Percentiles rank a stretch among this genome's conserved stretches.
These are phyloP conservation scores for Stereocaulon alpinum DNA, from an alignment of 495 filamentous ascomycete species.

Conservation along the genomic window DNA sequence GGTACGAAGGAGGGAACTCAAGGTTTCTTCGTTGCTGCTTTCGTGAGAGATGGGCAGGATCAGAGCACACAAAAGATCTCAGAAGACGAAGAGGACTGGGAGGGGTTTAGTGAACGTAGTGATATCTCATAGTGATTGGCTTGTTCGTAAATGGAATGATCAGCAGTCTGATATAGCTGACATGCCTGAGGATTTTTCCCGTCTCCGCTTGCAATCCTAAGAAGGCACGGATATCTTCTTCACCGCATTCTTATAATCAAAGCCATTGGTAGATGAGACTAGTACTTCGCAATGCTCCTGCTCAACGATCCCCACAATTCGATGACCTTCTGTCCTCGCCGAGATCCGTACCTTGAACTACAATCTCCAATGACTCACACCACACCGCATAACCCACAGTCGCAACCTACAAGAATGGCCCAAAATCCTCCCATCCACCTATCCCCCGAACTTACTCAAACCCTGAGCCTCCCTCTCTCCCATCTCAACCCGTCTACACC, in stretches of 20 bases:
- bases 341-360: too few species aligned
- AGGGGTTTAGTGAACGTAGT: slow-evolving; percentile 29
- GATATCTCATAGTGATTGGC: neutral
- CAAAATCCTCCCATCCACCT: neutral
- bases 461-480: neutral
- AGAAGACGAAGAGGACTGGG: slow-evolving; percentile 29
- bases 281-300: too few species aligned
- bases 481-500: neutral
- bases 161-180: too few species aligned
- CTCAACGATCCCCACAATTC: too few species aligned
- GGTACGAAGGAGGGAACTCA: slow-evolving; percentile 68
- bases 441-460: neutral
- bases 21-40: slow-evolving; percentile 62
- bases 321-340: too few species aligned
- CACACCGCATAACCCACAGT: neutral
- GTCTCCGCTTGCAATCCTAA: too few species aligned
- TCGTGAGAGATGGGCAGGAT: slow-evolving; percentile 41
- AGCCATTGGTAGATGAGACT: too few species aligned
- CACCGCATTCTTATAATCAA: too few species aligned
- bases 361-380: neutral
- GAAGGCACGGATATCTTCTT: too few species aligned
- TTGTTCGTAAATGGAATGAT: too few species aligned
- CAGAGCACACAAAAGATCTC: slow-evolving; percentile 9
- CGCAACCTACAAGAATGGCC: neutral
- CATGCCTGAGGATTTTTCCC: too few species aligned